Evolutionary conservation across 176 grass and related monocot species (phyloP).

Genomic region (Cenchrus fungigraminus): DNA sequence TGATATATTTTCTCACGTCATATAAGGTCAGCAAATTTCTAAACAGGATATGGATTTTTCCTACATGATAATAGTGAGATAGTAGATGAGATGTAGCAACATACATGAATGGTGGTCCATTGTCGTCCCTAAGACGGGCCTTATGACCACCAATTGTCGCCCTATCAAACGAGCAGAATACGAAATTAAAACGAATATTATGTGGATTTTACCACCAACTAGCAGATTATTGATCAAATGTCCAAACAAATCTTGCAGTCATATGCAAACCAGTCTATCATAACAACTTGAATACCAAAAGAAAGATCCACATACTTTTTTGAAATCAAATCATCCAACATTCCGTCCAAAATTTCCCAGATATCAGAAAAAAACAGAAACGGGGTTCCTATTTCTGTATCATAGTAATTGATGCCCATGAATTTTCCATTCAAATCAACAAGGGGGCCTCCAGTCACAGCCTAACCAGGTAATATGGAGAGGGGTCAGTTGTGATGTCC

Average conservation of each 20-base stretch:
- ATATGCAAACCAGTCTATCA: background rate
- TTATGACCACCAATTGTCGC: no score
- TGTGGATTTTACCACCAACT: no score
- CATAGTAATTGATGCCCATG: conserved; percentile 1
- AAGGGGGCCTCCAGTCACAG: background rate
- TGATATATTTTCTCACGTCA: background rate
- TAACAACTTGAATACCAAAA: background rate
- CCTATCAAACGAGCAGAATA: background rate
- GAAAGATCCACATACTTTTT: conserved; percentile 2
- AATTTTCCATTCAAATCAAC: background rate
- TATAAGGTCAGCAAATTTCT: background rate
- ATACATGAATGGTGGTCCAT: background rate
- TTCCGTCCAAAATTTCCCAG: background rate
- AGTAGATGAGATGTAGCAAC: background rate
- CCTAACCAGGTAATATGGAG: background rate
- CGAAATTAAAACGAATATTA: no score
- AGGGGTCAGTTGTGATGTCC: background rate
- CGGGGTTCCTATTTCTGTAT: background rate
- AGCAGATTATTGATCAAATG: background rate
- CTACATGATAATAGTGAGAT: no score
- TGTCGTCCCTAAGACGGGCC: background rate
- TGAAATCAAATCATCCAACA: background rate
- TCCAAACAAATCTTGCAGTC: background rate
- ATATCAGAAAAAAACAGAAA: background rate
- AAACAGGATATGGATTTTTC: background rate